Conservation (phyloP, 2,329 filamentous ascomycete species). For the Fusarium lateritium region DNA sequence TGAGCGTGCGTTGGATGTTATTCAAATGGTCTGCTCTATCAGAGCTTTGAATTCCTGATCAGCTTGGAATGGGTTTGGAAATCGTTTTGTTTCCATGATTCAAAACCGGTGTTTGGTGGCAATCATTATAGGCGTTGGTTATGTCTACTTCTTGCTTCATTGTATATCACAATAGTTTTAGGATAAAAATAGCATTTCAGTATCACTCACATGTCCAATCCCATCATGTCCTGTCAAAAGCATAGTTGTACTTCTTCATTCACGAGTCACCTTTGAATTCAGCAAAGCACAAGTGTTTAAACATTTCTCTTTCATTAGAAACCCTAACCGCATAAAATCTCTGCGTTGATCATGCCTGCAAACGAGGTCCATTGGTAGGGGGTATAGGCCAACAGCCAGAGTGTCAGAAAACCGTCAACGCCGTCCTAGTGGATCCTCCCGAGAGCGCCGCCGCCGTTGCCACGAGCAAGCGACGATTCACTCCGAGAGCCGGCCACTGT, state of each 20-base stretch:
- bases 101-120: constrained; percentile 21
- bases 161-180: constrained; percentile 17
- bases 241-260: background rate
- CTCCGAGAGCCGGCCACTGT: constrained; percentile 48
- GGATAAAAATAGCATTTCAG: constrained; percentile 17
- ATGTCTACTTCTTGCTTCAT: constrained; percentile 3
- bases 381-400: constrained; percentile 61
- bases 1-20: background rate
- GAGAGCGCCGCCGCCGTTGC: constrained; percentile 44
- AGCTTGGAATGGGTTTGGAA: background rate
- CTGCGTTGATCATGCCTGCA: constrained; percentile 55
- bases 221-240: background rate
- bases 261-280: constrained; percentile 1
- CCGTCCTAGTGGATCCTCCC: constrained; percentile 54
- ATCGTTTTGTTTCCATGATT: constrained; percentile 1
- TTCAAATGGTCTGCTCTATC: background rate
- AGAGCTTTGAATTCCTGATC: background rate
- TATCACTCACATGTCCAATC: background rate
- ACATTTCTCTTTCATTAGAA: constrained; percentile 55
- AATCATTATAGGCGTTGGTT: constrained; percentile 15
- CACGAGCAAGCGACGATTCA: constrained; percentile 40
- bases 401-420: constrained; percentile 60
- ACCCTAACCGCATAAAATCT: constrained; percentile 55
- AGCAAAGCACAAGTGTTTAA: constrained; percentile 22
- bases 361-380: constrained; percentile 54